Evolutionary conservation across 208 protist genomes (phyloP), one percentile per base, ranked within the genome.

Genomic region (Leishmania mexicana): DNA sequence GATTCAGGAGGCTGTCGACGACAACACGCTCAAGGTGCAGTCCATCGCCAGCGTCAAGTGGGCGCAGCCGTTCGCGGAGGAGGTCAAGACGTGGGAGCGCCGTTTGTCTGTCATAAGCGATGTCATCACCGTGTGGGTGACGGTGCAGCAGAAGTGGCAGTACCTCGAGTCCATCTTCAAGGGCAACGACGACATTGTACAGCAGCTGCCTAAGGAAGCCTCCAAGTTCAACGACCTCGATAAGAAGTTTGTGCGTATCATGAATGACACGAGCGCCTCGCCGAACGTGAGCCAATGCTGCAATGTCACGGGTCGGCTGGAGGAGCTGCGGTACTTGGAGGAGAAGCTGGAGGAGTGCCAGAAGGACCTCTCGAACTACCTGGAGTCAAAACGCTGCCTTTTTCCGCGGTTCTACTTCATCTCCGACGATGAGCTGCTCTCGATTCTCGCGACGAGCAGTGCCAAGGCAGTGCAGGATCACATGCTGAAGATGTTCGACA

Each of bases 341-440:
- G 91, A 95, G 70, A 96, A 98, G 83, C 95, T 99, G 38, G 98
- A 99, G 83, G 92, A 98, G 83, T 99, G 99, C 89, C 99, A 99
- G 90, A 99, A 99, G 90, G 97, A 97, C 79, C 92, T 99, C 47
- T 97, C 96, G 19, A 99, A 99, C 85, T 99, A 99, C 90, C 89
- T 99, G 6, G 98, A 99, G 86, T 95, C 96, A 8, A 99, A 99
- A 94, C 94, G 99, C 47, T 94, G 94, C 64, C 91, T 98, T 24
- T 99, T 99, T 87, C 98, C 99, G n/a, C 88, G 99, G 65, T 99
- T 99, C 89, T 99, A 99, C 92, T 99, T 99, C 89, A 99, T 99
- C 79, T 99, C 98, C 13, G 99, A 99, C 87, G 99, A 99, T 86
- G 99, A 99, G 87, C 90, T 99, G 35, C 95, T 99, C 21, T 99